phyloP scores from a whole-genome alignment of 176 grass and related monocot species.

The Rhynchospora tenuis region DNA sequence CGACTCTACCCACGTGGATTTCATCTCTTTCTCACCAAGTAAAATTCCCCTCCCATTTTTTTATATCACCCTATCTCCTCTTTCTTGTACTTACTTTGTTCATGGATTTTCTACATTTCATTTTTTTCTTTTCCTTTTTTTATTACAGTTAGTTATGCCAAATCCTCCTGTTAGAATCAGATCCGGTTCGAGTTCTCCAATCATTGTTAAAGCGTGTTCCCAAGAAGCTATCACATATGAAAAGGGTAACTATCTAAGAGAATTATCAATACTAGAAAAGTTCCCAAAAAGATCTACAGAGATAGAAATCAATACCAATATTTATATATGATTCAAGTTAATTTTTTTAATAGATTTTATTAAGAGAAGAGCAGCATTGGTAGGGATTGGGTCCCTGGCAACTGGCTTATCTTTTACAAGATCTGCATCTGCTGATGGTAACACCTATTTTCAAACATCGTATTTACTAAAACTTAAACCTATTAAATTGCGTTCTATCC shows the following conservation, averaged over 20 bases:
- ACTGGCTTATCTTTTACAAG: constrained; percentile 32
- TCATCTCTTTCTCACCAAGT: constrained; percentile 60
- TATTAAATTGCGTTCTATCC: not conserved
- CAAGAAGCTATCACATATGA: constrained; percentile 26
- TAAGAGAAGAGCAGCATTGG: constrained; percentile 49
- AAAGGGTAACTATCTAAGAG: constrained; percentile 30
- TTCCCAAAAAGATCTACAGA: not conserved
- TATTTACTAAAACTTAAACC: not conserved
- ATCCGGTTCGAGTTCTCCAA: constrained; percentile 25
- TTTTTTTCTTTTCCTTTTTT: not conserved
- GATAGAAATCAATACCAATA: not conserved
- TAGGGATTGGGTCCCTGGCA: constrained; percentile 53
- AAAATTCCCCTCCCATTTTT: not conserved
- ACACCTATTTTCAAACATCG: not conserved
- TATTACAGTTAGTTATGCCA: constrained; percentile 38
- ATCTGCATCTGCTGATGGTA: constrained; percentile 70
- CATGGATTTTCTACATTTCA: not conserved
- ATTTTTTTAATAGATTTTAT: constrained; percentile 37
- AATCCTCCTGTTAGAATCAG: constrained; percentile 25
- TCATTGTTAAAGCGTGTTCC: constrained; percentile 29
- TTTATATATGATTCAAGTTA: not conserved
- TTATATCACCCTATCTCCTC: not conserved
- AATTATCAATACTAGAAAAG: not conserved
- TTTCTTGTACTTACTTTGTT: not conserved
- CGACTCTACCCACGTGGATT: constrained; percentile 43